phyloP scores from a whole-genome alignment of 2,329 filamentous ascomycete species.

The Aspergillus fumigatus region DNA sequence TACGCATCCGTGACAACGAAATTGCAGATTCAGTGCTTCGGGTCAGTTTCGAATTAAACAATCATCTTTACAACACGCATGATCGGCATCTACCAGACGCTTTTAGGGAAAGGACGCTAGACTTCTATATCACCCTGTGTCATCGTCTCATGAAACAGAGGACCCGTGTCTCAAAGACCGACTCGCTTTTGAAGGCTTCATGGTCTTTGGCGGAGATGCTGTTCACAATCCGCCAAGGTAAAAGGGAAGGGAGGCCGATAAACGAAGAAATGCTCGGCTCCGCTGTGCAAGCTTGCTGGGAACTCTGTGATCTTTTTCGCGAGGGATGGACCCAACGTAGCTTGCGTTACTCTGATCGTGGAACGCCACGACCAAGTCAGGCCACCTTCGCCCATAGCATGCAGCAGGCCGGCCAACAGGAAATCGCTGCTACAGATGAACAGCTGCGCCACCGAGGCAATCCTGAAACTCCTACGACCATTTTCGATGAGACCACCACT shows the following conservation, averaged over 20 bases:
- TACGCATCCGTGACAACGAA: conserved; percentile 72
- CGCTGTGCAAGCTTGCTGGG: conserved; percentile 90
- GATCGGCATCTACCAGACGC: conserved; percentile 77
- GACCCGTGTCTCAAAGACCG: conserved; percentile 71
- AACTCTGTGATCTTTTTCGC: conserved; percentile 86
- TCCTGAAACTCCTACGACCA: conserved; percentile 89
- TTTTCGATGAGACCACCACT: conserved; percentile 88
- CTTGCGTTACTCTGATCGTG: conserved; percentile 65
- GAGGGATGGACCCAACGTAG: conserved; percentile 82
- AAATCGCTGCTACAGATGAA: conserved; percentile 24
- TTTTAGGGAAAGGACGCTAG: conserved; percentile 82
- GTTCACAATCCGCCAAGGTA: conserved; percentile 81
- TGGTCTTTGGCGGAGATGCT: conserved; percentile 92
- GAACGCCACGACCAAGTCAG: conserved; percentile 78
- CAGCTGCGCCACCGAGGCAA: conserved; percentile 26
- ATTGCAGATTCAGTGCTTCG: conserved; percentile 78
- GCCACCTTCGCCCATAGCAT: conserved; percentile 63
- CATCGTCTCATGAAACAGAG: conserved; percentile 96
- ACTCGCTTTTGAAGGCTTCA: conserved; percentile 77
- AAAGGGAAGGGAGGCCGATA: conserved; percentile 64
- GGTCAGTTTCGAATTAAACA: conserved; percentile 93
- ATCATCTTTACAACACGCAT: conserved; percentile 90
- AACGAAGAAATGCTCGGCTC: conserved; percentile 84
- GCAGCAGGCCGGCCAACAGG: conserved; percentile 47
- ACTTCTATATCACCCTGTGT: conserved; percentile 91